Evolutionary conservation across 345 rosid genomes (phyloP), one percentile per base, ranked within the genome.

Genomic region (Pelargonium nanum): DNA sequence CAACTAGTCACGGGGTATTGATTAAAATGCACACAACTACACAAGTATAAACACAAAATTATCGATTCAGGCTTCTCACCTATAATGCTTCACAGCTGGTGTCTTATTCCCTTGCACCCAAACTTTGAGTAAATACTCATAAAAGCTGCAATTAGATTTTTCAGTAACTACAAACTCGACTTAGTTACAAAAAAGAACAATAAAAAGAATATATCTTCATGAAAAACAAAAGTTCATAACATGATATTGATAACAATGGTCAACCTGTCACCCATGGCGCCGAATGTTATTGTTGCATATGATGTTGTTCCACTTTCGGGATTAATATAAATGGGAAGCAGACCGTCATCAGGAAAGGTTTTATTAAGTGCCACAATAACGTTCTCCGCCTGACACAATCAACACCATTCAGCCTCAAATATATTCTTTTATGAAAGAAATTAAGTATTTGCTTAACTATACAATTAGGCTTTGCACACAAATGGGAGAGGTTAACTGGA

Each of bases 211-310:
- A 17, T 19, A 16, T 26, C 19, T 5, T 22, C 34, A 48, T 25
- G 32, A 20, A 24, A 26, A 48, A 19, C 34, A 32, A n/a, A 64
- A 19, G 22, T 22, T 22, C 40, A 54, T 34, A 6, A 45, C 56
- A 62, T 26, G 53, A 3, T 21, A 9, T 12, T 24, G 15, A 21
- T 30, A 52, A 19, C 48, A 56, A 60, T 48, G n/a, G 28, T 4
- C 32, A 53, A 94, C 99, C 99, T 90, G 69, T 94, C 99, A 65
- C 99, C 97, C 99, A 90, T 94, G 62, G 99, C 97, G 74, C 99
- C 99, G 72, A 90, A 94, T 61, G 99, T 94, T 57, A 88, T 85
- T 44, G 87, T 75, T 0, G 97, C 74, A 77, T 77, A 75, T 4
- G 99, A 72, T 56, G 86, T 68, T 19, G 68, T 65, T 53, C 77